Conservation (phyloP, 2,329 filamentous ascomycete genomes). For the Penicillium sp. region DNA sequence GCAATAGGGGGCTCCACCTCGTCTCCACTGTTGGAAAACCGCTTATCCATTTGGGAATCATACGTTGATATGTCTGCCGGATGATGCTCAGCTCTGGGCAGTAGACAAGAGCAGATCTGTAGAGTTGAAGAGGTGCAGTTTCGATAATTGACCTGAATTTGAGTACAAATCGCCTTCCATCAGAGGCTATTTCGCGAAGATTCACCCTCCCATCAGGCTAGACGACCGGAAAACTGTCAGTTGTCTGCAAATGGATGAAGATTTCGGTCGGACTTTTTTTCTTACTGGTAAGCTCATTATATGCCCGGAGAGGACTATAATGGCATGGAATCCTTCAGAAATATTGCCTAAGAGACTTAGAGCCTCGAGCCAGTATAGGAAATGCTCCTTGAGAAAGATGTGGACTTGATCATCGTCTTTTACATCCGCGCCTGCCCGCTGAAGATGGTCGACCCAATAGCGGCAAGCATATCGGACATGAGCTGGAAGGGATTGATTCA, state of each 20-base stretch:
- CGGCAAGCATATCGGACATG: neutral
- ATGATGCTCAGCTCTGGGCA: neutral
- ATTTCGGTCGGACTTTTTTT: neutral
- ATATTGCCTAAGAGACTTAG: neutral
- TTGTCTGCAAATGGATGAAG: neutral
- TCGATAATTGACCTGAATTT: neutral
- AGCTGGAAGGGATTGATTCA: neutral
- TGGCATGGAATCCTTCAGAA: neutral
- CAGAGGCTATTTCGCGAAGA: neutral
- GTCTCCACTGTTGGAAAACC: neutral
- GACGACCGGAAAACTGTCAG: neutral
- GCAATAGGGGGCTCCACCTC: neutral
- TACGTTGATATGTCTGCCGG: neutral
- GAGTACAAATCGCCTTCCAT: neutral
- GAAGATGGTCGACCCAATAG: neutral
- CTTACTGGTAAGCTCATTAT: neutral
- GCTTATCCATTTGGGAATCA: neutral
- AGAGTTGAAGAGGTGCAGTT: neutral
- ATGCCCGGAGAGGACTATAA: neutral
- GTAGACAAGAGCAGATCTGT: neutral
- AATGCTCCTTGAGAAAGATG: neutral
- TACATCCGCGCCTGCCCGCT: neutral
- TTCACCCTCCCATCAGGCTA: neutral
- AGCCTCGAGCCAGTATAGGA: constrained; percentile 1
- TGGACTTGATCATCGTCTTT: neutral